Conservation (phyloP, 768 basidiomycete genomes). For the Brasilioporus rufonigricans region DNA sequence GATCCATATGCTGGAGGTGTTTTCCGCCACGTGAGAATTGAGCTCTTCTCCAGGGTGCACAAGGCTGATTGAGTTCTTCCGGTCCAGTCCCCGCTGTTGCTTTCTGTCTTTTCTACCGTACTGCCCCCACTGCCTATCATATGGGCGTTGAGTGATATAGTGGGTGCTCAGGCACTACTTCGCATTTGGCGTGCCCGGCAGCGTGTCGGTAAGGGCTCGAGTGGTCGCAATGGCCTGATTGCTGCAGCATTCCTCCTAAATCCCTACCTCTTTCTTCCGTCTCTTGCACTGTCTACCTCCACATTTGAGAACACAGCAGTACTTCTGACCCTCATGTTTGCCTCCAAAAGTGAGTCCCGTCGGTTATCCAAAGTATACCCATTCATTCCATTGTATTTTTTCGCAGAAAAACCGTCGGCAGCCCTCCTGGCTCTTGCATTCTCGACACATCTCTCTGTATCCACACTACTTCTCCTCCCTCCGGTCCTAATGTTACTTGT, state of each 20-base stretch:
- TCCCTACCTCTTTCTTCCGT: conserved; percentile 81
- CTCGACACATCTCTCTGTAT: conserved; percentile 68
- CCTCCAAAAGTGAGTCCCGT: conserved; percentile 52
- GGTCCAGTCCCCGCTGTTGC: conserved; percentile 73
- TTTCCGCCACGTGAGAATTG: conserved; percentile 73
- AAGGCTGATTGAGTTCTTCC: not conserved
- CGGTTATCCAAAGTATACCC: not conserved
- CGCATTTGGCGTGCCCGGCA: conserved; percentile 67
- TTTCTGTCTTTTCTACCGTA: conserved; percentile 72
- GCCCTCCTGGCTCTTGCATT: conserved; percentile 69
- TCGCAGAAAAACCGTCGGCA: conserved; percentile 57
- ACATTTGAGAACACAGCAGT: conserved; percentile 76
- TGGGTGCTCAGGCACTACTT: conserved; percentile 67
- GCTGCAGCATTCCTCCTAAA: conserved; percentile 78
- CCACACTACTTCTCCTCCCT: conserved; percentile 63
- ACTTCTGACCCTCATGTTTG: conserved; percentile 67
- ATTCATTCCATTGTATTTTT: not conserved
- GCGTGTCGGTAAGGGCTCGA: conserved; percentile 37
- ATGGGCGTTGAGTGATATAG: conserved; percentile 69
- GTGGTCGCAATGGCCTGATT: conserved; percentile 57
- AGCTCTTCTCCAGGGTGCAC: not conserved
- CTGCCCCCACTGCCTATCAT: conserved; percentile 58
- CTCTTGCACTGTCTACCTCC: conserved; percentile 79
- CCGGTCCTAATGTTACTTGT: conserved; percentile 67
- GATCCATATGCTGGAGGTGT: conserved; percentile 87